A percentile compares a stretch with the other conserved stretches of the same genome.
Evolutionary conservation across 768 basidiomycete genomes (phyloP).

Genomic region (Suillus occidentalis): DNA sequence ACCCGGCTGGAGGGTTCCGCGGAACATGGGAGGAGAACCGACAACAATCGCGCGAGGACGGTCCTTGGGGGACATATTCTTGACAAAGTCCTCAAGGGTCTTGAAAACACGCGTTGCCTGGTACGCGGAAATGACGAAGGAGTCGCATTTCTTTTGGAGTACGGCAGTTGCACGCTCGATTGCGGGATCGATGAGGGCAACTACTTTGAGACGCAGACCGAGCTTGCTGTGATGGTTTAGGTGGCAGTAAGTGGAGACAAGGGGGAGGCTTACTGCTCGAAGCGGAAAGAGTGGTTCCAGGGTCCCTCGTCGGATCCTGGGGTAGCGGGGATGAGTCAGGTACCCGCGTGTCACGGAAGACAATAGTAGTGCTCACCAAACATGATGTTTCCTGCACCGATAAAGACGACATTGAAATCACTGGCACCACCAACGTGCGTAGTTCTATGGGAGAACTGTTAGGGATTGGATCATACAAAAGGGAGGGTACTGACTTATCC

Average conservation of each 20-base stretch:
- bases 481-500: constrained; percentile 58
- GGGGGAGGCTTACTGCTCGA: constrained; percentile 67
- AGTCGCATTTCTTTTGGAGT: constrained; percentile 87
- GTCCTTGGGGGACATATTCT: constrained; percentile 60
- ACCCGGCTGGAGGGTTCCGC: constrained; percentile 72
- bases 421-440: constrained; percentile 58
- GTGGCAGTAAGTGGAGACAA: constrained; percentile 6
- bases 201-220: constrained; percentile 92
- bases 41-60: constrained; percentile 82
- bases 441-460: constrained; percentile 34
- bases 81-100: constrained; percentile 82
- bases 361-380: constrained; percentile 59
- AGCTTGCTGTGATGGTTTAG: constrained; percentile 64
- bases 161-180: constrained; percentile 76
- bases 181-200: constrained; percentile 91
- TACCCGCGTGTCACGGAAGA: constrained; percentile 1
- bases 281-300: constrained; percentile 91
- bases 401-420: constrained; percentile 91
- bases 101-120: constrained; percentile 83
- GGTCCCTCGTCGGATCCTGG: constrained; percentile 85
- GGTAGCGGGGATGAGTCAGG: constrained; percentile 11
- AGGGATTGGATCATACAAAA: constrained; percentile 11
- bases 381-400: constrained; percentile 98
- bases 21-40: constrained; percentile 92
- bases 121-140: constrained; percentile 93